These are phyloP conservation scores for Trypanosoma theileri DNA, from an alignment of 208 protist genomes.

Conservation along the genomic window DNA sequence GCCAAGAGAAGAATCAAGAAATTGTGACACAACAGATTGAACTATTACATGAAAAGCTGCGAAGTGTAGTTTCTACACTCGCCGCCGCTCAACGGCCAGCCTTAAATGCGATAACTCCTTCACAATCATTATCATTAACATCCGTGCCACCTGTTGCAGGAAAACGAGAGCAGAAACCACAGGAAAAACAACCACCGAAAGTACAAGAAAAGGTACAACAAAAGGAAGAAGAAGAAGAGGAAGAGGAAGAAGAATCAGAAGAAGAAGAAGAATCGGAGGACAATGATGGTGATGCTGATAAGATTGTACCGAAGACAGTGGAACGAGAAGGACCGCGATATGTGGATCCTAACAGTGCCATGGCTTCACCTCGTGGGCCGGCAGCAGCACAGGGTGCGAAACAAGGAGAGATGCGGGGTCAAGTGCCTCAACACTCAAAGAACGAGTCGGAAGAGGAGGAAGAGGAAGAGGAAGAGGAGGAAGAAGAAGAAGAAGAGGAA, in stretches of 20 bases:
- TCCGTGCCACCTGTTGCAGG: background rate
- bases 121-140: too few relatives aligned
- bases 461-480: constrained; percentile 41
- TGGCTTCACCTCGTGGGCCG: background rate
- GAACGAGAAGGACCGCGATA: background rate
- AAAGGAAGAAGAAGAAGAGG: constrained; percentile 38
- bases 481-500: constrained; percentile 35
- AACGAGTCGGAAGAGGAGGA: too few relatives aligned
- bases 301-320: constrained; percentile 38
- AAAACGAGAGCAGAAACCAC: background rate
- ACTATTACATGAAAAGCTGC: constrained; percentile 54
- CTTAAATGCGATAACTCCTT: too few relatives aligned
- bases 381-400: too few relatives aligned
- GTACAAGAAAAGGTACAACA: constrained; percentile 16
- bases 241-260: constrained; percentile 33
- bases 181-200: background rate
- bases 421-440: too few relatives aligned
- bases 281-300: constrained; percentile 27
- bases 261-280: constrained; percentile 33
- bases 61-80: background rate
- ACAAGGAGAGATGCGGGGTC: too few relatives aligned
- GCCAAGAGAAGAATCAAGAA: constrained; percentile 66
- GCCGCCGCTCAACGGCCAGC: too few relatives aligned
- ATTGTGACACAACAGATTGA: constrained; percentile 55
- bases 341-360: background rate